phyloP scores from a whole-genome alignment of 2,329 filamentous ascomycete species.

The Sphaerostilbella broomeana region DNA sequence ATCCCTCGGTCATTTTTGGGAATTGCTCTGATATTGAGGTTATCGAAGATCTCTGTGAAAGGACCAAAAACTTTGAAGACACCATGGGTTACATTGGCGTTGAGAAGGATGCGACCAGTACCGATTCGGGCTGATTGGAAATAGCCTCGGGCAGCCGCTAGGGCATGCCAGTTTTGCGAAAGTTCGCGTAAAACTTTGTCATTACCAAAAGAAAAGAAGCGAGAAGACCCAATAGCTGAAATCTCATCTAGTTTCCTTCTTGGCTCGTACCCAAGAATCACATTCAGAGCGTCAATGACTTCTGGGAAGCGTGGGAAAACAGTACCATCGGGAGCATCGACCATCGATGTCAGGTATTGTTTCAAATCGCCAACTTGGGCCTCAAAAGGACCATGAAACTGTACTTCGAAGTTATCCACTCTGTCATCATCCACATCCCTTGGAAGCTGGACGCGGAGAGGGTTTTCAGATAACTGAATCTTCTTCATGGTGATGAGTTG shows the following conservation, averaged over 20 bases:
- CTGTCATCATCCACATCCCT: conserved; percentile 25
- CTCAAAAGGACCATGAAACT: conserved; percentile 34
- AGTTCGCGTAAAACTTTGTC: conserved; percentile 23
- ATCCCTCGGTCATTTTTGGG: conserved; percentile 10
- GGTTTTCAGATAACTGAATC: conserved; percentile 29
- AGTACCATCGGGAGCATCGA: conserved; percentile 28
- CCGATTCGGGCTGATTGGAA: conserved; percentile 49
- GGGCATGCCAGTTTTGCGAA: conserved; percentile 23
- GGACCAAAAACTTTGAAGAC: conserved; percentile 40
- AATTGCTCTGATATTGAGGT: conserved; percentile 17
- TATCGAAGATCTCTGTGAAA: conserved; percentile 29
- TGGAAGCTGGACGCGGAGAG: conserved; percentile 30
- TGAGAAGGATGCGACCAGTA: conserved; percentile 48
- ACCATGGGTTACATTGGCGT: conserved; percentile 48
- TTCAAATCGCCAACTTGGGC: conserved; percentile 35
- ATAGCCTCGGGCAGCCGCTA: conserved; percentile 44
- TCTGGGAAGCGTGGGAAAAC: conserved; percentile 44
- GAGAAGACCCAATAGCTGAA: conserved; percentile 38
- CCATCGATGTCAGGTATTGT: conserved; percentile 39
- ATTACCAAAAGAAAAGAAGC: conserved; percentile 41
- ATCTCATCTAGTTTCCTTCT: conserved; percentile 29
- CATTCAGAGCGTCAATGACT: conserved; percentile 44
- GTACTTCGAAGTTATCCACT: conserved; percentile 33
- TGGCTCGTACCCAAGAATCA: conserved; percentile 42
- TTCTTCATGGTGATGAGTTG: conserved; percentile 37